These are phyloP conservation scores for Elaeagnus macrophylla DNA, from an alignment of 306 rosid species.

Conservation along the genomic window DNA sequence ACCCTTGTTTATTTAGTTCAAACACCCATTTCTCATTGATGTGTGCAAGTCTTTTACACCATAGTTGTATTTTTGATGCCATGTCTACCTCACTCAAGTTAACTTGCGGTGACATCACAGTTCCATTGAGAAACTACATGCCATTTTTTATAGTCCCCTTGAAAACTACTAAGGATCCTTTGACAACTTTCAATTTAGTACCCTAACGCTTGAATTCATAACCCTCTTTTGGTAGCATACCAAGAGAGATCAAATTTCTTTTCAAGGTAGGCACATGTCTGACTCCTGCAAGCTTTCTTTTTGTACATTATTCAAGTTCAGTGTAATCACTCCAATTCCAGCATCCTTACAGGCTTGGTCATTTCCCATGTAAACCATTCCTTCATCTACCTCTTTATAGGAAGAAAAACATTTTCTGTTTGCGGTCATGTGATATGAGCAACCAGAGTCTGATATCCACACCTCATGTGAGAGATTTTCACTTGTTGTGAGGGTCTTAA, in stretches of 20 bases:
- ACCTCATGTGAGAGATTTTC: neutral
- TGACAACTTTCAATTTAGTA: neutral
- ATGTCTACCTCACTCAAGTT: fast-evolving
- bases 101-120: too few species aligned
- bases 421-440: too few species aligned
- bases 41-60: neutral
- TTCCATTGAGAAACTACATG: neutral
- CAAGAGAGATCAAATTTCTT: neutral
- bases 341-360: neutral
- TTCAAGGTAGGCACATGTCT: neutral
- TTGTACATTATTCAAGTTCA: neutral
- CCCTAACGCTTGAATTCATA: neutral
- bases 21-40: neutral
- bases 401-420: neutral
- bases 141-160: neutral
- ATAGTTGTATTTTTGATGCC: too few species aligned
- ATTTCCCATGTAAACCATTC: neutral
- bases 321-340: neutral
- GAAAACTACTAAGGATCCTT: neutral
- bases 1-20: neutral
- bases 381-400: too few species aligned
- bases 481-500: neutral
- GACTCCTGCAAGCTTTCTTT: too few species aligned
- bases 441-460: neutral
- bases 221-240: neutral